Conservation (phyloP, 257 asterid genomes). For the Solanum pennellii region DNA sequence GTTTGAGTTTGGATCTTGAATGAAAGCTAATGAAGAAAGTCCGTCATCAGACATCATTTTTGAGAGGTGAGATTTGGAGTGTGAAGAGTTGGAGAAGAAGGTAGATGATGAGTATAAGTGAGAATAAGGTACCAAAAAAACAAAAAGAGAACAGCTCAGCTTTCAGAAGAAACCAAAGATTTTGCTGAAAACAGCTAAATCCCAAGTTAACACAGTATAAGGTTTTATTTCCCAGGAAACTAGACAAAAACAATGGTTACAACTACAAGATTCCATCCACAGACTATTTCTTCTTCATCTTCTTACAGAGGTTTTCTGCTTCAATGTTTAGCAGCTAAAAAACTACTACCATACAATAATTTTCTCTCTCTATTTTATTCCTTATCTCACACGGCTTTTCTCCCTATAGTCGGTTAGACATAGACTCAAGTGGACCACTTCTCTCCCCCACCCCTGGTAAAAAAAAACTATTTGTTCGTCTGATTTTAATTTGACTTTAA, state of each 20-base stretch:
- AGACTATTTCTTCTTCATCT: conserved; percentile 17
- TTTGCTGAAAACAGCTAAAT: conserved; percentile 41
- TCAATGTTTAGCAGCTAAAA: not conserved
- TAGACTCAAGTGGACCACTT: conserved; percentile 78
- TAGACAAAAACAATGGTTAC: not conserved
- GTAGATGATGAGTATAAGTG: not conserved
- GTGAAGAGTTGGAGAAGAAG: not conserved
- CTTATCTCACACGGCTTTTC: conserved; percentile 52
- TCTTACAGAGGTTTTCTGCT: not conserved
- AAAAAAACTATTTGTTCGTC: no score
- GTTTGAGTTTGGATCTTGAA: conserved; percentile 41
- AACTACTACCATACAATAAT: not conserved
- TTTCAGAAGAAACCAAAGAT: conserved; percentile 22
- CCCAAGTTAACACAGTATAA: not conserved
- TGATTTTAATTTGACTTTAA: no score
- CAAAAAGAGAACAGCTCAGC: not conserved
- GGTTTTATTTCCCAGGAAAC: not conserved
- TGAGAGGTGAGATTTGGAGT: not conserved
- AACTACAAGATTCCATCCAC: conserved; percentile 1
- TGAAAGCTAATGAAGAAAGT: conserved; percentile 26
- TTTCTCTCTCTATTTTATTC: conserved; percentile 20
- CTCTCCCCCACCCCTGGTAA: not conserved
- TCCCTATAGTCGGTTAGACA: conserved; percentile 67
- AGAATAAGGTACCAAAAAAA: not conserved
- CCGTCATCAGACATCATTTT: conserved; percentile 82